phyloP scores from a whole-genome alignment of 2,329 filamentous ascomycete species.

The Ascomycota sp. region DNA sequence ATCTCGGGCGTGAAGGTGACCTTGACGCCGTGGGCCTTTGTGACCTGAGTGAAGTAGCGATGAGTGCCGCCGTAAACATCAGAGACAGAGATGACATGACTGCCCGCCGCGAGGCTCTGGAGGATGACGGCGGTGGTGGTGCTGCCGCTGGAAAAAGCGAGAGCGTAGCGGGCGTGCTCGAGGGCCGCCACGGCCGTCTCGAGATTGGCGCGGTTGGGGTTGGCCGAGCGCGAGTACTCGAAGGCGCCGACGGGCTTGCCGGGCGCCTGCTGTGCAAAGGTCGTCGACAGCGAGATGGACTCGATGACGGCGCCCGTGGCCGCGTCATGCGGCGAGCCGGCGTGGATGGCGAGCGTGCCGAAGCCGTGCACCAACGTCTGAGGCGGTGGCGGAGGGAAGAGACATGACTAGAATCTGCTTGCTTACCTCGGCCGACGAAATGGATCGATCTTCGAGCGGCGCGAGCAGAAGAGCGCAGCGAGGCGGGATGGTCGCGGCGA shows the following conservation, averaged over 20 bases:
- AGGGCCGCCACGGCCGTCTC: constrained; percentile 79
- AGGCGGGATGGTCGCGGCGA: too few species aligned
- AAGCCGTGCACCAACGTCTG: constrained; percentile 53
- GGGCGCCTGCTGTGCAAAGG: constrained; percentile 78
- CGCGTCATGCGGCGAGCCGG: constrained; percentile 77
- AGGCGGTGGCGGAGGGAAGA: constrained; percentile 8
- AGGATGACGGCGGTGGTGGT: constrained; percentile 86
- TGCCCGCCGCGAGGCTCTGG: constrained; percentile 75
- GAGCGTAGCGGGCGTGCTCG: constrained; percentile 78
- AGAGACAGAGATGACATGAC: constrained; percentile 87
- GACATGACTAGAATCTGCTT: constrained; percentile 6
- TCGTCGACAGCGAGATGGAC: constrained; percentile 87
- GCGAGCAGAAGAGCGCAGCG: too few species aligned
- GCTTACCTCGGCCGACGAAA: background rate
- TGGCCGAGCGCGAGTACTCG: constrained; percentile 85
- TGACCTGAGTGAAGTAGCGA: constrained; percentile 96
- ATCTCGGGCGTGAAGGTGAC: constrained; percentile 91
- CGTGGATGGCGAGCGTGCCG: constrained; percentile 87
- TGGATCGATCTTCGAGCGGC: too few species aligned
- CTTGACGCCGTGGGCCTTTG: constrained; percentile 77
- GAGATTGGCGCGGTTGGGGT: constrained; percentile 91
- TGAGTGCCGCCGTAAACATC: constrained; percentile 98
- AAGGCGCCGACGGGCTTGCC: constrained; percentile 74
- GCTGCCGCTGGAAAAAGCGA: constrained; percentile 86
- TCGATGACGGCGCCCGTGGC: constrained; percentile 89